Percentiles rank a stretch among this genome's conserved stretches.
Evolutionary conservation across 352 stramenopile species (phyloP).

Genomic region (Pythium guiyangense): DNA sequence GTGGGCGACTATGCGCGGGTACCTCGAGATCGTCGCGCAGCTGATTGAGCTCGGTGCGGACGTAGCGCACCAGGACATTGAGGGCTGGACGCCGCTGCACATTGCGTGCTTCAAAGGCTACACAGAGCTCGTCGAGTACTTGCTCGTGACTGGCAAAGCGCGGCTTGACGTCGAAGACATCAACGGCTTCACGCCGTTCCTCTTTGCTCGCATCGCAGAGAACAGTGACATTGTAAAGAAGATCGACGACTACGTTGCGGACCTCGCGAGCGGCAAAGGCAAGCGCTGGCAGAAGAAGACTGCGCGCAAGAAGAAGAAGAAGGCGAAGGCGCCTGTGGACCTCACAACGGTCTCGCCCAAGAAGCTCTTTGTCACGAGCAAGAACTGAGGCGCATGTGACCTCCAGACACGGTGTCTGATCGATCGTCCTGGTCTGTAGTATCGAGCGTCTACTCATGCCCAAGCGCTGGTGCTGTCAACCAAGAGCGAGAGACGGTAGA

Average conservation of each 20-base stretch:
- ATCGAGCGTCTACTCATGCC: background rate
- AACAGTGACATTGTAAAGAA: slow-evolving; percentile 57
- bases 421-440: too few species aligned
- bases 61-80: slow-evolving; percentile 52
- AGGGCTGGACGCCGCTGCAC: slow-evolving; percentile 68
- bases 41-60: slow-evolving; percentile 53
- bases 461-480: background rate
- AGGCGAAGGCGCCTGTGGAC: slow-evolving; percentile 15
- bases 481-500: background rate
- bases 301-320: slow-evolving; percentile 26
- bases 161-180: slow-evolving; percentile 46
- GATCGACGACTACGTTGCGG: slow-evolving; percentile 43
- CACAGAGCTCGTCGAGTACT: slow-evolving; percentile 61
- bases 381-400: slow-evolving; percentile 22
- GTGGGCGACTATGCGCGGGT: slow-evolving; percentile 62
- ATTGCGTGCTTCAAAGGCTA: slow-evolving; percentile 74
- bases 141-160: slow-evolving; percentile 48
- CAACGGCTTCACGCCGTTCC: slow-evolving; percentile 61
- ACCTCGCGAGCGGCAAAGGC: slow-evolving; percentile 27
- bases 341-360: slow-evolving; percentile 31
- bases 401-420: too few species aligned
- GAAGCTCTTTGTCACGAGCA: slow-evolving; percentile 40
- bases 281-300: slow-evolving; percentile 17
- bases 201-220: slow-evolving; percentile 67
- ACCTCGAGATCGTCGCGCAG: slow-evolving; percentile 70